Evolutionary conservation across 2,329 filamentous ascomycete species (phyloP).

Genomic region (Beauveria rudraprayagi): DNA sequence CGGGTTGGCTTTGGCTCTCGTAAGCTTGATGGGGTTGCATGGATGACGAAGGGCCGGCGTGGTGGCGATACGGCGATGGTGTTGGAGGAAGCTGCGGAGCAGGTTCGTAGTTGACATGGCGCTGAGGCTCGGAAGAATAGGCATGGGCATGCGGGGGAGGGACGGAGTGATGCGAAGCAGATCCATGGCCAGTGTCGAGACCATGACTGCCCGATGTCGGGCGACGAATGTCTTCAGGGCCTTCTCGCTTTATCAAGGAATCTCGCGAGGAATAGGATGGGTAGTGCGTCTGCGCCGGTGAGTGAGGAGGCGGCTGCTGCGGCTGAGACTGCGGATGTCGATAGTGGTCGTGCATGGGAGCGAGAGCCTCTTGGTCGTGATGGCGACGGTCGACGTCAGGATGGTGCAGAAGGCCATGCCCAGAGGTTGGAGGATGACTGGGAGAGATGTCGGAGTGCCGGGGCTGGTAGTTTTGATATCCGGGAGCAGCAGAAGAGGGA

Average conservation of each 20-base stretch:
- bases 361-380: constrained; percentile 47
- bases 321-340: constrained; percentile 20
- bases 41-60: constrained; percentile 32
- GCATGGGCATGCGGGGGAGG: constrained; percentile 22
- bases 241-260: constrained; percentile 49
- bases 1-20: constrained; percentile 24
- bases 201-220: constrained; percentile 45
- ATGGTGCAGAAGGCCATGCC: constrained; percentile 26
- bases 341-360: constrained; percentile 47
- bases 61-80: constrained; percentile 35
- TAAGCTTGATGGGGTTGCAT: constrained; percentile 31
- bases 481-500: neutral
- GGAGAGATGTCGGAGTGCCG: constrained; percentile 16
- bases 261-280: constrained; percentile 40
- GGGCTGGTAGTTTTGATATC: constrained; percentile 22
- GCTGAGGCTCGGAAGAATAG: constrained; percentile 37
- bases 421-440: constrained; percentile 15
- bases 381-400: constrained; percentile 45
- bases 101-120: constrained; percentile 47
- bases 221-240: constrained; percentile 42
- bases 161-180: constrained; percentile 22
- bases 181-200: constrained; percentile 25
- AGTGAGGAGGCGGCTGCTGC: constrained; percentile 27
- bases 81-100: constrained; percentile 37
- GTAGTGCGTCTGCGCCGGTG: constrained; percentile 37